Evolutionary conservation across 2,329 filamentous ascomycete species (phyloP).

Genomic region (Diaporthe nobilis): DNA sequence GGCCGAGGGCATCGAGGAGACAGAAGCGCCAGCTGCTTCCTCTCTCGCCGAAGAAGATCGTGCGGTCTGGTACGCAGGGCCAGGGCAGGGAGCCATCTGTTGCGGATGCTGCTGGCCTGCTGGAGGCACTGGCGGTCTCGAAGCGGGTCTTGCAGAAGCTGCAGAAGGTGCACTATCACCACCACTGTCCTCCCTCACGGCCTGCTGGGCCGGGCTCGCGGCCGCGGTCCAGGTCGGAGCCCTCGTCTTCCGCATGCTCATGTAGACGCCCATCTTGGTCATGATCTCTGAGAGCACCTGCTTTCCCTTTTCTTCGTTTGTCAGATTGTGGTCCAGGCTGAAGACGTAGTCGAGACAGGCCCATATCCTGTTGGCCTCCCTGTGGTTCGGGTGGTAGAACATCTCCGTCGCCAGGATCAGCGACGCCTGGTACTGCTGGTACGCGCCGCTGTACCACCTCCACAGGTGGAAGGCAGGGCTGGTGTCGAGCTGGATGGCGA

Average conservation of each 20-base stretch:
- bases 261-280: conserved; percentile 72
- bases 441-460: conserved; percentile 80
- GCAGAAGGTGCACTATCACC: not conserved
- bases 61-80: not conserved
- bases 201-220: conserved; percentile 54
- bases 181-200: conserved; percentile 48
- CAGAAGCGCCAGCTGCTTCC: not conserved
- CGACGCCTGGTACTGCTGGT: conserved; percentile 80
- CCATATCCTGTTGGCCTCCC: conserved; percentile 78
- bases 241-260: conserved; percentile 69
- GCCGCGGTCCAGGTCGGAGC: conserved; percentile 62
- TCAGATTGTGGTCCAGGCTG: conserved; percentile 66
- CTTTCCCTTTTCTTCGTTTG: conserved; percentile 70
- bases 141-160: not conserved
- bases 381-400: conserved; percentile 69
- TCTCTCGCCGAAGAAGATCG: not conserved
- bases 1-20: not conserved
- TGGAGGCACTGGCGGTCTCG: not conserved
- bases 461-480: conserved; percentile 66
- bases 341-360: conserved; percentile 80
- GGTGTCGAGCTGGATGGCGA: conserved; percentile 62
- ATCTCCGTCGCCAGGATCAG: conserved; percentile 78
- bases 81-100: not conserved
- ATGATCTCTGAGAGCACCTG: conserved; percentile 74
- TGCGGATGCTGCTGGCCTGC: conserved; percentile 26